These are phyloP conservation scores for Euptelea pleiosperma DNA, from an alignment of 164 flowering plant genomes.

Conservation along the genomic window DNA sequence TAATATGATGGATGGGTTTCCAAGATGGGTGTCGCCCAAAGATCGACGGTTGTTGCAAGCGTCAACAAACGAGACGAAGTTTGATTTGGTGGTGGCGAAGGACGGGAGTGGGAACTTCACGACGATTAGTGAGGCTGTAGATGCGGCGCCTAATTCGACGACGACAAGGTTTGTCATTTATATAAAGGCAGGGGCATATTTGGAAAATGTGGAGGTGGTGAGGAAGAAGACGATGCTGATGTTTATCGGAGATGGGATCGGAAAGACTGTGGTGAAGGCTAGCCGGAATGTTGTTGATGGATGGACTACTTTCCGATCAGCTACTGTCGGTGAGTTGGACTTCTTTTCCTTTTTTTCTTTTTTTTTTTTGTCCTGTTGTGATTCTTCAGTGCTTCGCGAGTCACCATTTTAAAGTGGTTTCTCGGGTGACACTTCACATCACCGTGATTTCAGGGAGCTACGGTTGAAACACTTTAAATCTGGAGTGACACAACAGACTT, in stretches of 20 bases:
- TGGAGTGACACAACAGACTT: too few species aligned
- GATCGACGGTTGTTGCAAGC: constrained; percentile 53
- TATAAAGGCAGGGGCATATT: constrained; percentile 76
- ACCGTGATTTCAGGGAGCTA: too few species aligned
- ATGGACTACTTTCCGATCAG: constrained; percentile 85
- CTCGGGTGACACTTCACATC: too few species aligned
- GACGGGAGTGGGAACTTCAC: constrained; percentile 89
- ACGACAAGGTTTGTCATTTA: constrained; percentile 67
- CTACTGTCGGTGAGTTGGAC: constrained; percentile 75
- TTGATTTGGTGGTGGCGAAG: constrained; percentile 65
- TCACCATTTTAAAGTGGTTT: background rate
- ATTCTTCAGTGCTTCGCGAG: background rate
- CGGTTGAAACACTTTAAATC: too few species aligned
- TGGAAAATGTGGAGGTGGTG: constrained; percentile 71
- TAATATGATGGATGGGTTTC: constrained; percentile 40
- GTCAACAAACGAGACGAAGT: constrained; percentile 25
- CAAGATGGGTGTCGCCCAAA: constrained; percentile 53
- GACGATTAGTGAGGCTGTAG: constrained; percentile 67
- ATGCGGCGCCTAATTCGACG: constrained; percentile 64
- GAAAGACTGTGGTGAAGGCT: constrained; percentile 74
- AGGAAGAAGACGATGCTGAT: constrained; percentile 58
- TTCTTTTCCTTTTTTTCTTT: background rate
- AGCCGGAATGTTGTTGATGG: constrained; percentile 70
- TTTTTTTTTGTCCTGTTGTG: background rate
- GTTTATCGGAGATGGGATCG: constrained; percentile 94